Conservation (phyloP, 2,329 filamentous ascomycete genomes). For the Trichoderma koningiopsis region DNA sequence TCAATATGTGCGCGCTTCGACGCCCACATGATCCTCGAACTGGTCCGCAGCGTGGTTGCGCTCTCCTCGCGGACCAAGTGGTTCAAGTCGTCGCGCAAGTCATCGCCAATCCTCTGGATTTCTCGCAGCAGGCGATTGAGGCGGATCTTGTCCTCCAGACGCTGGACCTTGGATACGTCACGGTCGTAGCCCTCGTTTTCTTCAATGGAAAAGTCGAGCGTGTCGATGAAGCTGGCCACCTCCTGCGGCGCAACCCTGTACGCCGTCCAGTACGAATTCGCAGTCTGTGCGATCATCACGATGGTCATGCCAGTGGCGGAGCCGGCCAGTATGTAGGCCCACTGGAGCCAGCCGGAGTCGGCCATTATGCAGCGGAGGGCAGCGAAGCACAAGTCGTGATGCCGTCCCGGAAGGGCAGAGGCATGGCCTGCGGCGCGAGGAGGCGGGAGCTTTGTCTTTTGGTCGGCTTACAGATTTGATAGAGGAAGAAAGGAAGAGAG, state of each 20-base stretch:
- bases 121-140: conserved; percentile 60
- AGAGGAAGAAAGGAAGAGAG: not conserved
- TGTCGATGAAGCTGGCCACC: conserved; percentile 59
- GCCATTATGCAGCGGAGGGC: conserved; percentile 47
- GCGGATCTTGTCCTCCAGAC: conserved; percentile 64
- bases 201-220: conserved; percentile 62
- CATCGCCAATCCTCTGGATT: conserved; percentile 62
- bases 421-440: conserved; percentile 9
- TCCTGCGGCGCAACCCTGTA: conserved; percentile 62
- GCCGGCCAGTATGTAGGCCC: conserved; percentile 60
- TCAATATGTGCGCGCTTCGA: conserved; percentile 56
- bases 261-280: conserved; percentile 55
- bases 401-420: conserved; percentile 21
- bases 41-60: conserved; percentile 45
- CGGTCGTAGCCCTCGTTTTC: conserved; percentile 67
- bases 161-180: conserved; percentile 59
- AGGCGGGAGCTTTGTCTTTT: not conserved
- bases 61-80: conserved; percentile 51
- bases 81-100: conserved; percentile 63
- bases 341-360: conserved; percentile 54
- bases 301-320: conserved; percentile 60
- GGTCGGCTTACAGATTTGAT: not conserved
- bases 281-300: conserved; percentile 55
- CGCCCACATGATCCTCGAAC: conserved; percentile 61
- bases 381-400: conserved; percentile 28